Base-by-base conservation (phyloP, 306 rosid genomes). In the Alnus glutinosa region DNA sequence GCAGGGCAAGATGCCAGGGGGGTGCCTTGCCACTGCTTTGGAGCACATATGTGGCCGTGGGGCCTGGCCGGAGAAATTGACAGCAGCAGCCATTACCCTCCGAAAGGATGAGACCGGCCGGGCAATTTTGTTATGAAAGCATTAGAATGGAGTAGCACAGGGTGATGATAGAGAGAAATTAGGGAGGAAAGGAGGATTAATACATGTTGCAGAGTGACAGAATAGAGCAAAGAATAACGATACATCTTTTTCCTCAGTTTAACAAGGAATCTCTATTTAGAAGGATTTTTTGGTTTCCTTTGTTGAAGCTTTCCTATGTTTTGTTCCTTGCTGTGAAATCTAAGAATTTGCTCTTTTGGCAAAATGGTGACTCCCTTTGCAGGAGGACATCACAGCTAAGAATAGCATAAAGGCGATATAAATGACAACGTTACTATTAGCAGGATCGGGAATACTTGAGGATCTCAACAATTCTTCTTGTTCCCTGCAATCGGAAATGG, bases 261-360 rank as follows among this genome's bases (percentile, higher is more conserved):
- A 73, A 78, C 67, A 84, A 91, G 83, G 90, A 86, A 84, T 71
- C 55, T 67, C 68, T 9, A 69, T 61, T 15, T 32, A 34, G 68
- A 62, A 7, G 37, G 16, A 13, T 23, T 7, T 64, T 55, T 32
- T 30, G 36, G 57, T 84, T 54, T 74, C 63, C 36, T 74, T 86
- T 76, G 80, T 57, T 79, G 49, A n/a, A n/a, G 75, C 70, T 77
- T 73, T 76, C 50, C 76, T 55, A 75, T 83, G 73, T 55, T 44
- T 78, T 74, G 47, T 85, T 85, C 76, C 92, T 84, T 88, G 79
- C 8, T 79, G 58, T 70, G 83, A 83, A 89, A 84, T 88, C 83
- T 55, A 89, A 87, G 97, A 85, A 89, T 92, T 80, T 59, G 34
- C 72, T 50, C 78, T 14, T 54, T 15, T 15, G 19, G 7, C 57